A percentile compares a stretch with the other conserved stretches of the same genome.
These are phyloP conservation scores for Eucalyptus tenuipes DNA, from an alignment of 345 rosid genomes.

Conservation along the genomic window DNA sequence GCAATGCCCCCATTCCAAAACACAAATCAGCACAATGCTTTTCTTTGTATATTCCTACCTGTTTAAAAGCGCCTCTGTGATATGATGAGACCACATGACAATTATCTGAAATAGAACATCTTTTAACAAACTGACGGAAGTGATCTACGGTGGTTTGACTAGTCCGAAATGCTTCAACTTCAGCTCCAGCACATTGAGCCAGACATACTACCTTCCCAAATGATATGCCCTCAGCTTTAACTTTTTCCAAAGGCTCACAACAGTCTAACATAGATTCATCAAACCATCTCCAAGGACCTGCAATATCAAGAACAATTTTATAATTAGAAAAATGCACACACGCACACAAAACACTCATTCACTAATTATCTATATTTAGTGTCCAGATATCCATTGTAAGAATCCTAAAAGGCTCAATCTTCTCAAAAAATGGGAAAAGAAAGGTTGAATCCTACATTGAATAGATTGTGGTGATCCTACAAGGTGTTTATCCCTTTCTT, in stretches of 20 bases:
- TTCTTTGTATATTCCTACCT: constrained; percentile 23
- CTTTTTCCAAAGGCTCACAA: constrained; percentile 81
- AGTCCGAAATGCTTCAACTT: constrained; percentile 75
- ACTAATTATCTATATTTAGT: not conserved
- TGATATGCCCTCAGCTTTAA: constrained; percentile 73
- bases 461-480: not conserved
- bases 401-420: not conserved
- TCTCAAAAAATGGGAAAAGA: not conserved
- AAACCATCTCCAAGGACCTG: constrained; percentile 99
- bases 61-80: constrained; percentile 56
- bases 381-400: not conserved
- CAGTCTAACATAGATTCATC: constrained; percentile 95
- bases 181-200: constrained; percentile 89
- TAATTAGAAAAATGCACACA: not conserved
- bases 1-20: not conserved
- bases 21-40: not conserved
- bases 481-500: not conserved
- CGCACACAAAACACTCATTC: not conserved
- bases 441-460: not conserved
- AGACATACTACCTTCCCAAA: constrained; percentile 87
- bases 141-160: constrained; percentile 68
- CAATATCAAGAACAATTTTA: not conserved
- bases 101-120: constrained; percentile 60
- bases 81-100: constrained; percentile 79
- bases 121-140: constrained; percentile 48